Conservation (phyloP, 495 filamentous ascomycete species). For the Beverwykella pulmonaria region DNA sequence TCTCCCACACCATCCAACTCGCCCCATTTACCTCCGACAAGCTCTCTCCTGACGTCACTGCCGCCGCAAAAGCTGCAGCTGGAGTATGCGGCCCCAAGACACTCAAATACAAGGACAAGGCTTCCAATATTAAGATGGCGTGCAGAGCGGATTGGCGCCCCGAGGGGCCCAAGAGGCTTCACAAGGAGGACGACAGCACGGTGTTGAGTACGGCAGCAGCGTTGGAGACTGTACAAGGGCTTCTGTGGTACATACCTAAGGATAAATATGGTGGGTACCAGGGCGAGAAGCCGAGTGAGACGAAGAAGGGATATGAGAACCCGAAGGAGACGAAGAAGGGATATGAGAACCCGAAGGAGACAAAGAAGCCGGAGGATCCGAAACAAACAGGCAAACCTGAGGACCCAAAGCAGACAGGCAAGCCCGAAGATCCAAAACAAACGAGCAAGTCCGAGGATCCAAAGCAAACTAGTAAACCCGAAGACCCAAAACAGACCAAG, state of each 20-base stretch:
- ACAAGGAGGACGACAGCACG: not conserved
- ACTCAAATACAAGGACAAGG: not conserved
- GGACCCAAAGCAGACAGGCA: too few species aligned
- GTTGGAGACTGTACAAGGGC: slow-evolving; percentile 17
- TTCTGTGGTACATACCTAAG: slow-evolving; percentile 4
- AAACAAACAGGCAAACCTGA: not conserved
- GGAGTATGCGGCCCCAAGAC: not conserved
- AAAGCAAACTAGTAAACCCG: too few species aligned
- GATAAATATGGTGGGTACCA: not conserved
- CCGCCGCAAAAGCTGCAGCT: not conserved
- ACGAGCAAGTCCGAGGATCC: too few species aligned
- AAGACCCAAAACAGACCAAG: too few species aligned
- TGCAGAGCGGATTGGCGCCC: not conserved
- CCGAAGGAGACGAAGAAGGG: not conserved
- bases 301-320: not conserved
- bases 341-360: not conserved
- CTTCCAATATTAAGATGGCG: not conserved
- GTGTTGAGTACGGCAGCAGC: not conserved
- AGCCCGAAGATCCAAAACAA: not conserved
- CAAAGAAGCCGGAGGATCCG: not conserved
- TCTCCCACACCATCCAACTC: not conserved
- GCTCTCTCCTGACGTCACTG: not conserved
- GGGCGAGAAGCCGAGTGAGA: not conserved
- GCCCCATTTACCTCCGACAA: not conserved
- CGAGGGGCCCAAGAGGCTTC: not conserved